phyloP scores from a whole-genome alignment of 2,329 filamentous ascomycete species.

The Xylaria sp. region DNA sequence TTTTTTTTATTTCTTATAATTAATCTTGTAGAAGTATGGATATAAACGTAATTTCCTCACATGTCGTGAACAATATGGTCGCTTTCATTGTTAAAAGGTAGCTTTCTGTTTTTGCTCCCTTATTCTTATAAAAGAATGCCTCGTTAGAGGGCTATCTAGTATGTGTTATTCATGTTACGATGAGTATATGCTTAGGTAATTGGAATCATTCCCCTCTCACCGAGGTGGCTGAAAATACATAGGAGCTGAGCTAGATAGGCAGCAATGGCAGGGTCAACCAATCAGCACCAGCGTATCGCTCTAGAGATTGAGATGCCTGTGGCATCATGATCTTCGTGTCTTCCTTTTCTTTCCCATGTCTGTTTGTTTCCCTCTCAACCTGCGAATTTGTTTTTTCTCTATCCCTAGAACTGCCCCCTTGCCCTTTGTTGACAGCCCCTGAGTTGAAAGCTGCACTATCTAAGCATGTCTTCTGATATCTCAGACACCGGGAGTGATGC shows the following conservation, averaged over 20 bases:
- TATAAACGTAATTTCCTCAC: not conserved
- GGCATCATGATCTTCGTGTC: not conserved
- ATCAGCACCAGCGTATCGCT: not conserved
- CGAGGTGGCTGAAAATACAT: not conserved
- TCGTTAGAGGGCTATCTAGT: not conserved
- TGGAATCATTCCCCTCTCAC: not conserved
- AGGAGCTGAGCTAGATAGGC: not conserved
- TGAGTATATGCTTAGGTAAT: not conserved
- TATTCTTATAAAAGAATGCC: not conserved
- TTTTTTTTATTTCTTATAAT: not conserved
- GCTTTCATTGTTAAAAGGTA: not conserved
- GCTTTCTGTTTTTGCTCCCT: not conserved
- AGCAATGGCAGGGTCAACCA: not conserved
- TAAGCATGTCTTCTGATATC: slow-evolving; percentile 1
- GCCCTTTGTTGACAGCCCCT: no score
- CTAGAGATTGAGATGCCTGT: not conserved
- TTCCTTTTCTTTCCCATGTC: no score
- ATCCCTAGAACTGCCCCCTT: not conserved
- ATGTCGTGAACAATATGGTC: not conserved
- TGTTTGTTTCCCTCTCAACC: no score
- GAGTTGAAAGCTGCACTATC: no score
- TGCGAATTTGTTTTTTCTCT: not conserved
- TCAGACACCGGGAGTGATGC: slow-evolving; percentile 9
- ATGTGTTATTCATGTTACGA: not conserved
- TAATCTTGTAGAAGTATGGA: not conserved